Base-by-base conservation (phyloP, 495 filamentous ascomycete genomes). In the Xylaria castorea region DNA sequence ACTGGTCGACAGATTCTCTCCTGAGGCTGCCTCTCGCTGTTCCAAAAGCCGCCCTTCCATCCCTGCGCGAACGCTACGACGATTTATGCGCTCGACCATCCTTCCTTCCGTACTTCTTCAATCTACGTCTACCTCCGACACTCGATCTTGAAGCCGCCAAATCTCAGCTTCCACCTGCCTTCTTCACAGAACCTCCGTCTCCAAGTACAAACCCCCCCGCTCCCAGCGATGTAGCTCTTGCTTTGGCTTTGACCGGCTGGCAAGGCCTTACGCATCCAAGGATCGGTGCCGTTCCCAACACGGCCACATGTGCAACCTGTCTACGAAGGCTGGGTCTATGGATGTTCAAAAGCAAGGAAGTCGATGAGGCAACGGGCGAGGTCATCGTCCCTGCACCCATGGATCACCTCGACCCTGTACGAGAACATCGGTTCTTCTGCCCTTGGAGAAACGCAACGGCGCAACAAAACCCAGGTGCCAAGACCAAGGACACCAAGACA, bases 301-400 rank as follows among this genome's bases (percentile, higher is more conserved):
- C 94, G n/a, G 90, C 91, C 20, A 90, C 88, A 0, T 99, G 96
- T 79, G 83, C 88, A 61, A 92, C 92, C 48, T 99, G 96, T 78
- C 94, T 97, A 76, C 90, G 95, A 71, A 90, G 94, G 8, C 85
- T 98, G 1, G 96, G 97, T 0, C 87, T 99, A 8, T 99, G 96
- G 96, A 90, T 99, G 82, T 99, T 97, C 83, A 92, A 90, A 76
- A 83, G 84, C 74, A 89, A 87, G 72, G 81, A 86, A 71, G 75
- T 88, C 38, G 82, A 86, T 73, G 75, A 81, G 4, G 73, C 75
- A 42, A 82, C 80, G 57, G 83, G 84, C 8, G 83, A 86, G 67
- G 81, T 86, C 25, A 81, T 89, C 4, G 87, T 85, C 20, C 88
- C 88, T 32, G 83, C 87, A 8, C 83, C 88, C 11, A 87, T 93